Percentiles rank a stretch among this genome's conserved stretches.
phyloP scores from a whole-genome alignment of 768 basidiomycete genomes.

The Trametes maxima region DNA sequence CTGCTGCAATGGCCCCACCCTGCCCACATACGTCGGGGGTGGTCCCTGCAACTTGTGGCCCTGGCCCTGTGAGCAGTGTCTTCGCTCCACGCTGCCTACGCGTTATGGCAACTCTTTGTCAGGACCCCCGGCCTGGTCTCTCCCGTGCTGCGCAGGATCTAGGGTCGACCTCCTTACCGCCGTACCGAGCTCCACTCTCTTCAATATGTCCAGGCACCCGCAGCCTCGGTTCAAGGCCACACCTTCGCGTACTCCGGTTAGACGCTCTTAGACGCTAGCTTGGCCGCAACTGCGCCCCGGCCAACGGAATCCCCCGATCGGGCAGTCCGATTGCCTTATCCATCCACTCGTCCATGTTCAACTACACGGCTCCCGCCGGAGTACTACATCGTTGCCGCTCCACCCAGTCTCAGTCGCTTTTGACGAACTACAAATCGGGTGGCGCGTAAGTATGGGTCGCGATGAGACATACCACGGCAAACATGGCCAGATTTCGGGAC shows the following conservation, averaged over 20 bases:
- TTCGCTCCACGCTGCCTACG: no score
- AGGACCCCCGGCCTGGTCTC: background rate
- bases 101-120: background rate
- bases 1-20: background rate
- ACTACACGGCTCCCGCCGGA: no score
- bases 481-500: no score
- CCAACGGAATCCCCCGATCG: background rate
- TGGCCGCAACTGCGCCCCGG: background rate
- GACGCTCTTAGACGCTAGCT: background rate
- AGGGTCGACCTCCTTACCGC: background rate
- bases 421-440: no score
- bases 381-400: no score
- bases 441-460: no score
- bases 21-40: background rate
- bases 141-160: background rate
- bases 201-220: constrained; percentile 5
- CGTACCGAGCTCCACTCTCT: constrained; percentile 1
- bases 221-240: background rate
- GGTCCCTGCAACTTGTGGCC: background rate
- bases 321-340: no score
- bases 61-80: no score
- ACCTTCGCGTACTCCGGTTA: background rate
- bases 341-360: no score
- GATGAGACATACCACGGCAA: no score
- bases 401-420: no score